Percentiles rank a stretch among this genome's conserved stretches.
These are phyloP conservation scores for Ceratopteris richardii DNA, from an alignment of 75 land plant species.

Conservation along the genomic window DNA sequence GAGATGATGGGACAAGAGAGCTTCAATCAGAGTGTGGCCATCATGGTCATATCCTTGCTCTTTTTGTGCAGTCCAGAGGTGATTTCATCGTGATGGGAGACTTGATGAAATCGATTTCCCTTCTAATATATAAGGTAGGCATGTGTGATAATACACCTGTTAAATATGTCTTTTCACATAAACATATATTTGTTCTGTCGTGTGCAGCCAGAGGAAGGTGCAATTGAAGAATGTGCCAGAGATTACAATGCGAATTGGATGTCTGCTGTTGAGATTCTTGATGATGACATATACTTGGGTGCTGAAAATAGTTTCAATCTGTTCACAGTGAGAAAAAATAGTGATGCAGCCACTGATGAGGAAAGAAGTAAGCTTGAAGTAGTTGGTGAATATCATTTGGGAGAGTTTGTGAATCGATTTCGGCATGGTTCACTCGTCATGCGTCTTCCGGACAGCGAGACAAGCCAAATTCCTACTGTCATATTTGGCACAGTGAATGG, in stretches of 20 bases:
- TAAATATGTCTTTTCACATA: not conserved
- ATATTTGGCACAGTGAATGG: slow-evolving; percentile 98
- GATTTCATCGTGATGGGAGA: slow-evolving; percentile 99
- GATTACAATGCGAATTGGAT: slow-evolving; percentile 99
- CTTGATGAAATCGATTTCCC: slow-evolving; percentile 91
- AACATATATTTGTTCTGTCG: not conserved
- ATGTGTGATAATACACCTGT: not conserved
- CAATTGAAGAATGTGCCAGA: slow-evolving; percentile 92
- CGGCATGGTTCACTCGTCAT: slow-evolving; percentile 97
- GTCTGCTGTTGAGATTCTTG: slow-evolving; percentile 97
- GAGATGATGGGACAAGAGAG: slow-evolving; percentile 93
- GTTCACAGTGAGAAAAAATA: slow-evolving; percentile 90
- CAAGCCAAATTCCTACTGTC: slow-evolving; percentile 83
- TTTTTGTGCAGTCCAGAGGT: slow-evolving; percentile 95
- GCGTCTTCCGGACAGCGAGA: slow-evolving; percentile 96
- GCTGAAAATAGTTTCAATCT: slow-evolving; percentile 96
- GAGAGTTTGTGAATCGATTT: slow-evolving; percentile 91
- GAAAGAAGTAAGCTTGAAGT: slow-evolving; percentile 92
- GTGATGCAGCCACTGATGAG: slow-evolving; percentile 99
- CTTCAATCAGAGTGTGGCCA: slow-evolving; percentile 94
- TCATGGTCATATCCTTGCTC: slow-evolving; percentile 96
- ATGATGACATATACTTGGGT: slow-evolving; percentile 92
- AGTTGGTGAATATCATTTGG: slow-evolving; percentile 94
- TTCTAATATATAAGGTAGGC: slow-evolving; percentile 85
- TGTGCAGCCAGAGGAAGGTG: slow-evolving; percentile 97